Conservation (phyloP, 140 eudicot species). For the Stevia rebaudiana region DNA sequence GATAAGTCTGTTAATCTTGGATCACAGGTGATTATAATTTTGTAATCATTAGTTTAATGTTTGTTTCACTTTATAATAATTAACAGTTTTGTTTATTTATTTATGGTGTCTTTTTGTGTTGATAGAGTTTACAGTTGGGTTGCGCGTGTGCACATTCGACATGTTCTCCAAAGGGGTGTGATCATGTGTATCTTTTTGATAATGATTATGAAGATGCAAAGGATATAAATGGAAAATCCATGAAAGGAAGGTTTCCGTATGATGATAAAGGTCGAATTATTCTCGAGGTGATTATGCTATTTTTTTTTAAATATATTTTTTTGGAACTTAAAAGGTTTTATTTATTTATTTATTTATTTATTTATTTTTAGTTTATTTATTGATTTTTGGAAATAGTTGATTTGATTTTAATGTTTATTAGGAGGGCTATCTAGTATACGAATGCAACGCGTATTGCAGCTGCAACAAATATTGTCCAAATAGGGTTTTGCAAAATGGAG, state of each 20-base stretch:
- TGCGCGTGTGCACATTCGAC: conserved; percentile 59
- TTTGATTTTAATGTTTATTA: conserved; percentile 27
- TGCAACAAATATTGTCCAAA: conserved; percentile 73
- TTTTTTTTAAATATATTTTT: not conserved
- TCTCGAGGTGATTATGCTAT: conserved; percentile 54
- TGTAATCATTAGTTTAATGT: no score
- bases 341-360: not conserved
- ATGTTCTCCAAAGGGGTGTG: conserved; percentile 71
- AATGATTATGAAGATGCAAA: conserved; percentile 94
- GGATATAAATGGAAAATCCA: conserved; percentile 74
- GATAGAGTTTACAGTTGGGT: conserved; percentile 81
- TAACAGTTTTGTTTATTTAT: not conserved
- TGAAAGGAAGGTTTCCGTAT: conserved; percentile 89
- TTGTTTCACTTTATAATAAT: not conserved
- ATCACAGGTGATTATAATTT: conserved; percentile 43
- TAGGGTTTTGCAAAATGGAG: conserved; percentile 93
- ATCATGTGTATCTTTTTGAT: conserved; percentile 89
- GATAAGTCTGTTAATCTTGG: conserved; percentile 54
- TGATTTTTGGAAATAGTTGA: no score
- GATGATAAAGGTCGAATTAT: conserved; percentile 86
- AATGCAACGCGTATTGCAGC: conserved; percentile 74
- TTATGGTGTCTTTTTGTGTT: not conserved
- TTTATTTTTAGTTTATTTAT: not conserved
- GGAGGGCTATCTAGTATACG: conserved; percentile 93
- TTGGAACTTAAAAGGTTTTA: not conserved